Percentiles rank a stretch among this genome's conserved stretches.
These are phyloP conservation scores for Isatis lusitanica DNA, from an alignment of 441 rosid genomes.

Conservation along the genomic window DNA sequence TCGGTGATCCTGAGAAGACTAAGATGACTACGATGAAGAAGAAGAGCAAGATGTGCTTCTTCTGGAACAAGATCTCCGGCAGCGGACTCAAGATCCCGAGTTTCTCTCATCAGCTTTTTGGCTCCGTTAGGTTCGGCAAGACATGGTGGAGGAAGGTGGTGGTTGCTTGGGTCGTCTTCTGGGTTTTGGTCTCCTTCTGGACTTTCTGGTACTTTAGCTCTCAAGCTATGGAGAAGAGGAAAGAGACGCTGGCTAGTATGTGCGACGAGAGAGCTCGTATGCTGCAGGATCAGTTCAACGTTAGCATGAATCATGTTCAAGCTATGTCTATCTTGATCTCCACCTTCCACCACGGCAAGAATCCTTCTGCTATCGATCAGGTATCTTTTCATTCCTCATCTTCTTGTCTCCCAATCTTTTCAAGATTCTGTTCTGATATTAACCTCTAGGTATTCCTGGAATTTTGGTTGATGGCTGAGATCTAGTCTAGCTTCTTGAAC, in stretches of 20 bases:
- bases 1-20: conserved; percentile 34
- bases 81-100: conserved; percentile 52
- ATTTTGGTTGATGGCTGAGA: background rate
- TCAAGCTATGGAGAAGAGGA: conserved; percentile 77
- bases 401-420: background rate
- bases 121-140: conserved; percentile 53
- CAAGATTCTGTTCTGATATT: background rate
- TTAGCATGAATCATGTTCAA: conserved; percentile 93
- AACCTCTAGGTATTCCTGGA: background rate
- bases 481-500: background rate
- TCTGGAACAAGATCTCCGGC: conserved; percentile 38
- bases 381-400: conserved; percentile 32
- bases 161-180: conserved; percentile 59
- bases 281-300: conserved; percentile 95
- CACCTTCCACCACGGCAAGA: conserved; percentile 82
- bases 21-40: conserved; percentile 5
- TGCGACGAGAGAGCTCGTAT: conserved; percentile 95
- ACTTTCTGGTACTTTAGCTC: conserved; percentile 62
- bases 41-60: conserved; percentile 57
- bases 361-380: conserved; percentile 92
- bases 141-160: conserved; percentile 69
- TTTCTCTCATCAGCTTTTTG: conserved; percentile 53
- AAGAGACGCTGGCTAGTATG: conserved; percentile 74
- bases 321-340: conserved; percentile 93
- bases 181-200: conserved; percentile 50